Percentiles rank a stretch among this genome's conserved stretches.
Conservation (phyloP, 73 alveolate species). For the Breviolum minutum region DNA sequence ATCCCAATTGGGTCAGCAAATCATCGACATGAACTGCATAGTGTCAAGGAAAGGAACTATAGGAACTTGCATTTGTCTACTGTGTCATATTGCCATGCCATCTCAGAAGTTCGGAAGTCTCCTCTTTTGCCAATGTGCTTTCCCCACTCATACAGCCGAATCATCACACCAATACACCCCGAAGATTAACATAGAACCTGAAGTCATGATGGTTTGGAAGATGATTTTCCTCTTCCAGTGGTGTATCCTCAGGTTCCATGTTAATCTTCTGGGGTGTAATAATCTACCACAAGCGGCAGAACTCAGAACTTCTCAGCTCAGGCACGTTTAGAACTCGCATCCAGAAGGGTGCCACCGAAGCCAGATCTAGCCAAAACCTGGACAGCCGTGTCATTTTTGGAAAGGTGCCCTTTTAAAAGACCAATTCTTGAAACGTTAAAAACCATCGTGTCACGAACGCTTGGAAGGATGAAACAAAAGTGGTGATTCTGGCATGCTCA, state of each 20-base stretch:
- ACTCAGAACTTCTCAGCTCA: neutral
- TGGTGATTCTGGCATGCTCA: neutral
- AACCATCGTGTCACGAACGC: too few species aligned
- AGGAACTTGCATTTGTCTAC: too few species aligned
- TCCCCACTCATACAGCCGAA: neutral
- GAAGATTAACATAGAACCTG: too few species aligned
- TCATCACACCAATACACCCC: neutral
- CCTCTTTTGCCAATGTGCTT: neutral
- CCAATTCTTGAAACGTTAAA: neutral
- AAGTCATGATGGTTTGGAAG: too few species aligned
- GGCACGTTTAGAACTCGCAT: neutral
- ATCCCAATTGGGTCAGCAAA: neutral
- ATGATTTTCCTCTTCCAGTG: too few species aligned
- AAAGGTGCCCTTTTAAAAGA: too few species aligned
- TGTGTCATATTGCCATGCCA: too few species aligned
- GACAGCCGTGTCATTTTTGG: neutral
- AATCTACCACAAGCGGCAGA: neutral
- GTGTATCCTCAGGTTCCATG: too few species aligned
- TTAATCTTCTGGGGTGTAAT: too few species aligned
- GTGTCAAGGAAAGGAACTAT: too few species aligned
- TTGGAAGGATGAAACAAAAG: too few species aligned
- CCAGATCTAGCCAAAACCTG: conserved; percentile 82
- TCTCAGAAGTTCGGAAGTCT: neutral
- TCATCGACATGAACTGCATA: neutral
- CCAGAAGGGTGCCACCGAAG: conserved; percentile 43